Conservation (phyloP, 2,329 filamentous ascomycete genomes). For the Fusarium nurragi region DNA sequence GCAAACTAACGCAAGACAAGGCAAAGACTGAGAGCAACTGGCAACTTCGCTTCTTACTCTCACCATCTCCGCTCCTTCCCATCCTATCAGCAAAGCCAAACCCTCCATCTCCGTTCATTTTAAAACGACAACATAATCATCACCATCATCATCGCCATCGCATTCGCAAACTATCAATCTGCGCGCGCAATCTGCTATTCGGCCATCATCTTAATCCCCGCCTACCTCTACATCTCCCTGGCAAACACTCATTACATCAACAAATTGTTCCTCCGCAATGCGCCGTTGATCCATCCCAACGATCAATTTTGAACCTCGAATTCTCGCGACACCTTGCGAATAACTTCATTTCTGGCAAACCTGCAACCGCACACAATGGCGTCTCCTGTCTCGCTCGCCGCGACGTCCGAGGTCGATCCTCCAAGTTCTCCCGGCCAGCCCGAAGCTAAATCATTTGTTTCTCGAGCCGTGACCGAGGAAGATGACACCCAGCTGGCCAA, state of each 20-base stretch:
- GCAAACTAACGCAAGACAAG: constrained; percentile 35
- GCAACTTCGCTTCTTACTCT: constrained; percentile 36
- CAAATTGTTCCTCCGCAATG: constrained; percentile 31
- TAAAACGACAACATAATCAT: constrained; percentile 3
- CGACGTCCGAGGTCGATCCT: constrained; percentile 57
- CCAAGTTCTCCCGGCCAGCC: constrained; percentile 57
- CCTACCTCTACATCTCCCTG: constrained; percentile 25
- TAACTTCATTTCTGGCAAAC: constrained; percentile 16
- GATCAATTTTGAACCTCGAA: constrained; percentile 7
- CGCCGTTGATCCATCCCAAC: constrained; percentile 32
- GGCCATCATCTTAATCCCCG: constrained; percentile 20
- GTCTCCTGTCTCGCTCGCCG: constrained; percentile 53
- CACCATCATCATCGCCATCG: constrained; percentile 27
- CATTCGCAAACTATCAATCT: constrained; percentile 24
- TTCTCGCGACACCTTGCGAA: constrained; percentile 1
- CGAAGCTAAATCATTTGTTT: constrained; percentile 59
- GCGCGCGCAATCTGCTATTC: constrained; percentile 21
- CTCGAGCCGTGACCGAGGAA: constrained; percentile 57
- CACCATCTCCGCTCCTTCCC: constrained; percentile 21
- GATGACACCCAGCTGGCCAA: constrained; percentile 57
- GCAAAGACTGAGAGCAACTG: constrained; percentile 29
- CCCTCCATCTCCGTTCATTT: background rate
- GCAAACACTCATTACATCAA: constrained; percentile 15
- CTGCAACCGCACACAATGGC: constrained; percentile 46
- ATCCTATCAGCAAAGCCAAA: constrained; percentile 10